Conservation (phyloP, 257 asterid genomes). For the Orobanche coerulescens region DNA sequence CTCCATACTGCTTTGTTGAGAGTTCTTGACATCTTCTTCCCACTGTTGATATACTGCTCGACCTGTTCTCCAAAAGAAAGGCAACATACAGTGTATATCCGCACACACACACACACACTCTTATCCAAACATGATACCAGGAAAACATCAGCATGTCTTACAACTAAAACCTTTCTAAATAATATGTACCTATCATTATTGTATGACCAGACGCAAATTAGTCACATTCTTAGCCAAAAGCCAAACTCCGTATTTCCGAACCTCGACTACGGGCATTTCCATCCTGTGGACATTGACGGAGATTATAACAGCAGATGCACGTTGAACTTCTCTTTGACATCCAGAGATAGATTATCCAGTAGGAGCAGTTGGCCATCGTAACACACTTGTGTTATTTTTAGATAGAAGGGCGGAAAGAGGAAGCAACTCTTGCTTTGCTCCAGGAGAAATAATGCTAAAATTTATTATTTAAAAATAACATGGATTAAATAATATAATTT, state of each 20-base stretch:
- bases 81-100: conserved; percentile 10
- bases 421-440: conserved; percentile 79
- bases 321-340: conserved; percentile 15
- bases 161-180: background rate
- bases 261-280: conserved; percentile 98
- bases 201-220: conserved; percentile 21
- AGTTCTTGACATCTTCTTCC: conserved; percentile 76
- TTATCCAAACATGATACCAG: conserved; percentile 3
- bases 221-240: conserved; percentile 87
- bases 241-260: conserved; percentile 76
- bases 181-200: background rate
- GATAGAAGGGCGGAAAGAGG: conserved; percentile 90
- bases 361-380: conserved; percentile 99
- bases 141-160: background rate
- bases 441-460: conserved; percentile 81
- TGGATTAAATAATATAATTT: no score
- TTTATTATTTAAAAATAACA: no score
- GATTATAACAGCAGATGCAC: conserved; percentile 18
- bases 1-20: conserved; percentile 45
- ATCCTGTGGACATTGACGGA: conserved; percentile 45
- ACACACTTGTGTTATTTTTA: conserved; percentile 58
- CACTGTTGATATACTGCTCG: conserved; percentile 77
- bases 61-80: conserved; percentile 41
- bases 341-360: conserved; percentile 49
- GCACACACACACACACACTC: background rate